Evolutionary conservation across 2,329 filamentous ascomycete genomes (phyloP).

Genomic region (Fusarium proliferatum): DNA sequence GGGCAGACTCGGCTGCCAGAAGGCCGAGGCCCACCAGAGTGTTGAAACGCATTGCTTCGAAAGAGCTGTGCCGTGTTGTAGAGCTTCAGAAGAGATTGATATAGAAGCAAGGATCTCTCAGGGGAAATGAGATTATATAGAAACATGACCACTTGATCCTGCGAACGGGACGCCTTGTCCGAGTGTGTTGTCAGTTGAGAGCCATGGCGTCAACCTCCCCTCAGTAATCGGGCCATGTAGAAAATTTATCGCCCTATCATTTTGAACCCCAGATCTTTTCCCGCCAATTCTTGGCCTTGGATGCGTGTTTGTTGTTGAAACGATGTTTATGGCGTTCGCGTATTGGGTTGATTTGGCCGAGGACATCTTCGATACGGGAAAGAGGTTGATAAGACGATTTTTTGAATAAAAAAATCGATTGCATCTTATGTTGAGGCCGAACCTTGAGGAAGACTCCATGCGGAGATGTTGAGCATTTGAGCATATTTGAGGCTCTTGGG

Average conservation of each 20-base stretch:
- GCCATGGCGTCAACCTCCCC: not conserved
- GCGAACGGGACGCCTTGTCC: not conserved
- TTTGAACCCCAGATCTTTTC: too few relatives aligned
- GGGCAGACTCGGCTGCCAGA: constrained; percentile 5
- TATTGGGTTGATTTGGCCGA: not conserved
- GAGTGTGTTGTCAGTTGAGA: not conserved
- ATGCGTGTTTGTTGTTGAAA: not conserved
- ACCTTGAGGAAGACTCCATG: not conserved
- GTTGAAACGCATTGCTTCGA: constrained; percentile 4
- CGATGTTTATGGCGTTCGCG: not conserved
- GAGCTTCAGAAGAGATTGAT: not conserved
- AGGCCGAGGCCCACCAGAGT: constrained; percentile 11
- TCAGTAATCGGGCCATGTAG: not conserved
- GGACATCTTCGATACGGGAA: too few relatives aligned
- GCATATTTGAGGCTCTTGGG: too few relatives aligned
- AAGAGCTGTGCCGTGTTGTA: not conserved
- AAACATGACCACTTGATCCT: not conserved
- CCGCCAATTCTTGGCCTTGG: not conserved
- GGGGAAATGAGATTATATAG: not conserved
- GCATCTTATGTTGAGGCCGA: not conserved
- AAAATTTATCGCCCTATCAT: not conserved
- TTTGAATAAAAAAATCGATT: not conserved
- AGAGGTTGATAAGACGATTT: not conserved
- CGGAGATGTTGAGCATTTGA: not conserved
- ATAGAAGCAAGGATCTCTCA: not conserved